Evolutionary conservation across 192 early-diverging fungal genomes (phyloP).

Genomic region (Martensiomyces pterosporus): DNA sequence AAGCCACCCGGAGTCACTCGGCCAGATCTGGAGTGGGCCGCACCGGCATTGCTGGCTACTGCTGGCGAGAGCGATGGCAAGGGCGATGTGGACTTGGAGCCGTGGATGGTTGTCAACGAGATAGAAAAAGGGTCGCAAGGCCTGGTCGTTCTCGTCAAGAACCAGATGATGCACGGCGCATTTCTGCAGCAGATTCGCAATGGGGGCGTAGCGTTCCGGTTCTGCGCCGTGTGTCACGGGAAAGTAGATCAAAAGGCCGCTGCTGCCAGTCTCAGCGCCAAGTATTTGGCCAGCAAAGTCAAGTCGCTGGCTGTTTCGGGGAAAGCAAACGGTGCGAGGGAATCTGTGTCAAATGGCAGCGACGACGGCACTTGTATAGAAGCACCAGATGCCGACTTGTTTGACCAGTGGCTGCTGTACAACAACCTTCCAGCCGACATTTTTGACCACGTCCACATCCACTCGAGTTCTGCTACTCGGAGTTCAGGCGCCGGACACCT

Average conservation of each 20-base stretch:
- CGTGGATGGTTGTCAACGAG: constrained; percentile 48
- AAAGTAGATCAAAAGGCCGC: constrained; percentile 37
- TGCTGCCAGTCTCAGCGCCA: no score
- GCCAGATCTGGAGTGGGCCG: constrained; percentile 25
- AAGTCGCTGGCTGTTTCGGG: constrained; percentile 37
- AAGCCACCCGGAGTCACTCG: constrained; percentile 55
- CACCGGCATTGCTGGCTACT: constrained; percentile 9
- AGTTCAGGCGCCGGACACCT: constrained; percentile 29
- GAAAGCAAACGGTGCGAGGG: neutral
- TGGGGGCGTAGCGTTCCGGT: constrained; percentile 15
- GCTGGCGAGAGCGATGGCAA: neutral
- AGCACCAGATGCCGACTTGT: neutral
- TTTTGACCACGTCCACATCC: constrained; percentile 8
- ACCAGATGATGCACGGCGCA: constrained; percentile 3
- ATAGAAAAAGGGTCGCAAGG: constrained; percentile 58
- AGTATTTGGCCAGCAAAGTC: no score
- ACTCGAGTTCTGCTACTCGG: constrained; percentile 2
- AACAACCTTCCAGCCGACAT: constrained; percentile 37
- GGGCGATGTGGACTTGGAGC: constrained; percentile 6
- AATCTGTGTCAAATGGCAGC: neutral
- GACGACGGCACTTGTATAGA: neutral
- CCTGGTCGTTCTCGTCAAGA: constrained; percentile 39
- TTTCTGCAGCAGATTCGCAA: constrained; percentile 1
- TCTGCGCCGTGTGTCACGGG: constrained; percentile 42
- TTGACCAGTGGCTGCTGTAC: constrained; percentile 20